Base-by-base conservation (phyloP, 768 basidiomycete genomes). In the Boletus rubescentipes region DNA sequence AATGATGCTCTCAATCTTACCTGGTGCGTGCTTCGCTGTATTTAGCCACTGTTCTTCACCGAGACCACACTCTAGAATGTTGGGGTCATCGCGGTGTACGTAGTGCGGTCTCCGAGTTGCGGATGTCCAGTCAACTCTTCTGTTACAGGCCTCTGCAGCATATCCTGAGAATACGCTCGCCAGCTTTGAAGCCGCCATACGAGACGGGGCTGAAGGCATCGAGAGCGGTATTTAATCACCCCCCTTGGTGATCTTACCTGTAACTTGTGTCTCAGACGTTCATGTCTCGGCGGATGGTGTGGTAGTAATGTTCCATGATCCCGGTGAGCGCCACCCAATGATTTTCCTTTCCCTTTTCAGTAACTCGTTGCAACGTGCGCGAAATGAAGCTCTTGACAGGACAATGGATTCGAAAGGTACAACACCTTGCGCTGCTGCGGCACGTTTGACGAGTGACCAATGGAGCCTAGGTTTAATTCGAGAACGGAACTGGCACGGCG, bases 241-340 rank as follows among this genome's bases (percentile, higher is more conserved):
- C 52, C 62, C 41, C 68, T 49, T 71, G 70, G 53, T 63, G 63
- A 59, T 62, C 64, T 68, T 74, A 55, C 72, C 72, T 77, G 73
- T 85, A 77, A 86, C 82, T 70, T 62, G 65, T 64, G 74, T 73
- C 69, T 63, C 82, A 96, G 95, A 97, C 83, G 93, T 98, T 64
- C 95, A 98, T 72, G 87, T 96, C 64, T 92, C 95, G 34, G 73
- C 75, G 59, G 96, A 99, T 71, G 80, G 84, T 65, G 83, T 91
- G 37, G 87, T 98, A 32, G 72, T 98, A 44, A 92, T 98, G 91
- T 98, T 96, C 75, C 96, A 99, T 72, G 96, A 98, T 71, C 90
- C 93, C 15, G 82, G 86, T 89, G 61, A 61, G 77, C 61, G n/a
- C 35, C 34, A 26, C 0, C 21, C 50, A 21, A 51, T 44, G 64